phyloP scores from a whole-genome alignment of 495 filamentous ascomycete genomes.

The Friedmanniomyces simplex region DNA sequence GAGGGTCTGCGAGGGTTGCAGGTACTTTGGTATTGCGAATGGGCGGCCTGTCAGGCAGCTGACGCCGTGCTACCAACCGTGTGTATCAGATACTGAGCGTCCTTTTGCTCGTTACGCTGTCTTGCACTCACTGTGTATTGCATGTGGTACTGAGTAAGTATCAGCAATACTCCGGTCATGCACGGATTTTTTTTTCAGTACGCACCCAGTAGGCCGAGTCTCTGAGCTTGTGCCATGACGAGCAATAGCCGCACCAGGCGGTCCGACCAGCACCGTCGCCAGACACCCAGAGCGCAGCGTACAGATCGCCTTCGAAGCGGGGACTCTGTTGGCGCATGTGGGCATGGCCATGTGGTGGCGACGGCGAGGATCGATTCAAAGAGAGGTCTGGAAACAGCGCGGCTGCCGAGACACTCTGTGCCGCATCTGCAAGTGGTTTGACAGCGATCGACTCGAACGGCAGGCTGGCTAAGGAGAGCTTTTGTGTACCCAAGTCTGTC shows the following conservation, averaged over 20 bases:
- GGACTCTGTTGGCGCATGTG: background rate
- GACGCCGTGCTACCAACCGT: conserved; percentile 4
- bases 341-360: background rate
- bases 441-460: too few species aligned
- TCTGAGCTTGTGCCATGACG: conserved; percentile 12
- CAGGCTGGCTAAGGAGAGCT: too few species aligned
- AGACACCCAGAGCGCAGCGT: conserved; percentile 5
- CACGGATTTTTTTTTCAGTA: too few species aligned
- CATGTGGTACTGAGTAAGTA: conserved; percentile 5
- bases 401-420: too few species aligned
- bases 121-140: conserved; percentile 3
- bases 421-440: too few species aligned
- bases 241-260: conserved; percentile 14
- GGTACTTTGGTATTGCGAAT: background rate
- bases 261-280: conserved; percentile 9
- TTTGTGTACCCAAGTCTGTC: too few species aligned
- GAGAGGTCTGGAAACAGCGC: background rate
- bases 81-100: background rate
- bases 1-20: background rate
- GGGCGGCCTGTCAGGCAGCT: background rate
- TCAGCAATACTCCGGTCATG: background rate
- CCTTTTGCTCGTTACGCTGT: background rate
- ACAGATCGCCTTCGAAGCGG: conserved; percentile 10
- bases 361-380: background rate
- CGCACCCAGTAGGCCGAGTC: conserved; percentile 17